Percentiles rank a stretch among this genome's conserved stretches.
Evolutionary conservation across 257 asterid species (phyloP).

Genomic region (Solanum phureja): DNA sequence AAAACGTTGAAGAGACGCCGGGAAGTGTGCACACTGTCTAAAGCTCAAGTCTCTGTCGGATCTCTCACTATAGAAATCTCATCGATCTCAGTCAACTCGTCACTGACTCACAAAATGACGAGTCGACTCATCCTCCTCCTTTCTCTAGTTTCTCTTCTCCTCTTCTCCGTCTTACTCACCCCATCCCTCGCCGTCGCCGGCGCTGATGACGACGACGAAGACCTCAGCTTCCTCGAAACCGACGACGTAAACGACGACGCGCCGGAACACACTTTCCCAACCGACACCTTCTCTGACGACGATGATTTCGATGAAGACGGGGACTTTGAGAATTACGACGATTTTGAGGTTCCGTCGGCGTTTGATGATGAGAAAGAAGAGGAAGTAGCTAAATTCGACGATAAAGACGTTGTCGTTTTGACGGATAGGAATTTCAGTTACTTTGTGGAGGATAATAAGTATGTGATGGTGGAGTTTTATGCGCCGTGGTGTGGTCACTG

Average conservation of each 20-base stretch:
- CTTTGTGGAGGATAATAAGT: conserved; percentile 48
- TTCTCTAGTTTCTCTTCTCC: conserved; percentile 15
- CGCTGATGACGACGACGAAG: conserved; percentile 46
- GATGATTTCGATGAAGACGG: conserved; percentile 36
- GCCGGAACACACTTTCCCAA: neutral
- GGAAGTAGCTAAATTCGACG: conserved; percentile 51
- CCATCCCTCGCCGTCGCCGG: conserved; percentile 9
- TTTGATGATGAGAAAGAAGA: conserved; percentile 25
- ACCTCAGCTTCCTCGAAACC: conserved; percentile 62
- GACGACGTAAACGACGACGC: conserved; percentile 27
- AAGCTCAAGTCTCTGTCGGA: neutral
- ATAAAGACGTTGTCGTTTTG: conserved; percentile 68
- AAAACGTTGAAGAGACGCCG: neutral
- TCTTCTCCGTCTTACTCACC: conserved; percentile 10
- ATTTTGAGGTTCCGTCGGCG: conserved; percentile 29
- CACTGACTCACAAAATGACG: conserved; percentile 6
- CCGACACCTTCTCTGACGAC: neutral
- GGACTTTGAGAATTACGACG: conserved; percentile 36
- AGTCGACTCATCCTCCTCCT: conserved; percentile 15
- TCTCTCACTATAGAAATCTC: neutral
- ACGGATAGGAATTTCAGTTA: conserved; percentile 58
- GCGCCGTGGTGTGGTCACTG: conserved; percentile 99
- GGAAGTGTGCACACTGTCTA: neutral
- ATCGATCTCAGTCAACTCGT: neutral
- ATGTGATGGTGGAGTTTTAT: conserved; percentile 87